Base-by-base conservation (phyloP, 2,329 filamentous ascomycete species). In the Pseudodiploospora longispora region DNA sequence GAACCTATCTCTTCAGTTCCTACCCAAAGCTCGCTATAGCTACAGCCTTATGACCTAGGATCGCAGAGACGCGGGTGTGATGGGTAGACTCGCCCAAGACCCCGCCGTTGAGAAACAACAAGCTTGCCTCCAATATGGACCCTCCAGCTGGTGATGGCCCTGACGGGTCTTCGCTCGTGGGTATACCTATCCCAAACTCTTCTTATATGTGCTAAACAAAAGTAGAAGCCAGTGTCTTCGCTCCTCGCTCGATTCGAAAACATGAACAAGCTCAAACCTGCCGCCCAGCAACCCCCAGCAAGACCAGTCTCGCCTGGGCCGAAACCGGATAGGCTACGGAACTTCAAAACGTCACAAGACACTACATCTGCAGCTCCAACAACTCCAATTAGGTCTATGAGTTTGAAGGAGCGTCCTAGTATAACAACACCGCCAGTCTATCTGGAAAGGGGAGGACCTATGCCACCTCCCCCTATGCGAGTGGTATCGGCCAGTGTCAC, bases 211-310 rank as follows among this genome's bases (percentile, higher is more conserved):
- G 7, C 3, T n/a, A 9, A 3, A 27, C 30, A 1, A 10, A 7
- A 8, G 5, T 50, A 88, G 84, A 87, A 82, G 69, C 85, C 87
- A 28, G 86, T 93, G 41, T 93, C 87, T 41, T 90, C 86, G 41
- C 71, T 93, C 48, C 77, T 83, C 49, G 87, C 85, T 50, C 82
- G 85, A 55, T 93, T 91, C 62, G 87, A 93, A 70, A 87, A 83
- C 59, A 80, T 91, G 54, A 59, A 56, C 49, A 56, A 53, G 43
- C 47, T 50, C 42, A 30, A 19, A 27, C 43, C 49, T 4, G 36
- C 50, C 49, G 48, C 41, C 44, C 40, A 50, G 43, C 43, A 40
- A 36, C 51, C 57, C 39, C 51, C 57, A 12, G 55, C 59, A 40
- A 59, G 59, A 49, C 52, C 62, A n/a, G 61, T 65, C 40, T 67